Conservation (phyloP, 2,329 filamentous ascomycete species). For the Fonsecaea pedrosoi region DNA sequence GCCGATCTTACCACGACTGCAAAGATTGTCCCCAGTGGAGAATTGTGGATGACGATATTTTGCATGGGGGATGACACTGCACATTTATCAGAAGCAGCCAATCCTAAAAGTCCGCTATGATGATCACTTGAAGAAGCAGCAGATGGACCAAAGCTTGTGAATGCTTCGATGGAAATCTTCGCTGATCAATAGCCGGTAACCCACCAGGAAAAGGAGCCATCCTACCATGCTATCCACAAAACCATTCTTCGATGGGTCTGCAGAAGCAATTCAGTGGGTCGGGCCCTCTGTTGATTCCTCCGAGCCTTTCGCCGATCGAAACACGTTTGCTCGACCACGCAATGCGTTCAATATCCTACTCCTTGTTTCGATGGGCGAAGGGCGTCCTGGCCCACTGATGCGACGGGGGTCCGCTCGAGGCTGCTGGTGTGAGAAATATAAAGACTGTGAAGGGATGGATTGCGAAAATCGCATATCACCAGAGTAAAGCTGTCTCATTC, state of each 20-base stretch:
- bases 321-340: background rate
- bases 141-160: constrained; percentile 8
- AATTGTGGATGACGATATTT: constrained; percentile 2
- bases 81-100: background rate
- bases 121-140: background rate
- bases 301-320: constrained; percentile 6
- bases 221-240: background rate
- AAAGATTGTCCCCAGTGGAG: background rate
- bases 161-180: background rate
- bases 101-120: background rate
- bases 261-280: background rate
- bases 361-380: background rate
- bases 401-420: background rate
- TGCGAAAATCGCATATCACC: background rate
- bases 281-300: background rate
- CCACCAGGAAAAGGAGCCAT: background rate
- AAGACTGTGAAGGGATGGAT: background rate
- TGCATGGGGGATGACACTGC: background rate
- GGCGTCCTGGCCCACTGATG: background rate
- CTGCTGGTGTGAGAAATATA: background rate
- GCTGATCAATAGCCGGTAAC: constrained; percentile 1
- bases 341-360: background rate
- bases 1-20: background rate
- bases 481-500: background rate
- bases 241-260: background rate